These are phyloP conservation scores for Taphrina flavorubra DNA, from an alignment of 1,139 yeast genomes.

Conservation along the genomic window DNA sequence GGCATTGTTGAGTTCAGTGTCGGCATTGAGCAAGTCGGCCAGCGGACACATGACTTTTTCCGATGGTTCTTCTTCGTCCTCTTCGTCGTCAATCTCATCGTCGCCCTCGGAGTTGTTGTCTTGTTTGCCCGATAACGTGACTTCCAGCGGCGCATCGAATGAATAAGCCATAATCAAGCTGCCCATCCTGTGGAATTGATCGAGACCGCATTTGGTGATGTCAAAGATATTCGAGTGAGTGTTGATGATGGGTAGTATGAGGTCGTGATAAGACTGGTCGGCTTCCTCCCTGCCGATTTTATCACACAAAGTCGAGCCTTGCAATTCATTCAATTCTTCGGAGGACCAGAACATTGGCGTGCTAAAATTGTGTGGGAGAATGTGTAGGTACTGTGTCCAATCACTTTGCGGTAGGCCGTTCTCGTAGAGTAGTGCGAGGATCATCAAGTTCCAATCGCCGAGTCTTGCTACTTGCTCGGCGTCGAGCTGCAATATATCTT, in stretches of 20 bases:
- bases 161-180: constrained; percentile 71
- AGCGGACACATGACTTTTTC: constrained; percentile 87
- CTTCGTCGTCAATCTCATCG: constrained; percentile 45
- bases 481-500: constrained; percentile 51
- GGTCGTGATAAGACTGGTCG: constrained; percentile 60
- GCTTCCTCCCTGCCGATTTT: constrained; percentile 77
- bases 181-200: constrained; percentile 73
- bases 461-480: constrained; percentile 53
- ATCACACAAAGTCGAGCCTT: constrained; percentile 72
- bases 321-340: constrained; percentile 57
- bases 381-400: constrained; percentile 74
- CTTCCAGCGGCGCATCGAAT: constrained; percentile 59
- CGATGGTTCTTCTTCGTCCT: constrained; percentile 47
- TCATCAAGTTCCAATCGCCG: constrained; percentile 77
- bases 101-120: constrained; percentile 44
- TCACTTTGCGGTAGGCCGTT: constrained; percentile 55
- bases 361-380: constrained; percentile 69
- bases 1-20: constrained; percentile 79
- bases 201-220: constrained; percentile 55
- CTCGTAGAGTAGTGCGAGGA: constrained; percentile 70
- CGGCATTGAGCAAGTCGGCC: constrained; percentile 89
- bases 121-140: constrained; percentile 4
- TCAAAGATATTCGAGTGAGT: constrained; percentile 48
- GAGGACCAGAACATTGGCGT: constrained; percentile 82
- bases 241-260: constrained; percentile 52